Conservation (phyloP, 2,329 filamentous ascomycete genomes). For the Penicillium griseofulvum region DNA sequence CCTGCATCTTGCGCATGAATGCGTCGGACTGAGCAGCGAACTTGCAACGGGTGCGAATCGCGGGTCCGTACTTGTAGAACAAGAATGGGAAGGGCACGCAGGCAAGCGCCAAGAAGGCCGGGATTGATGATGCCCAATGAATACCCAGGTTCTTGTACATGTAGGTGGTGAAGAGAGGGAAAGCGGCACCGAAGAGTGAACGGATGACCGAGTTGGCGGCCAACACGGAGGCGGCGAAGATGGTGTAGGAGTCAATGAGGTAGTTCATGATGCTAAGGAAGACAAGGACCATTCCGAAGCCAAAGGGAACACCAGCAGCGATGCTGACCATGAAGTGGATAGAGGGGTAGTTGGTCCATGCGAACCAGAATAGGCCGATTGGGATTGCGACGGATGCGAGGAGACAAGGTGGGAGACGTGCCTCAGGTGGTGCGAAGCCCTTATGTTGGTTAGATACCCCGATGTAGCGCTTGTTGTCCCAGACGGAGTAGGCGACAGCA, state of each 20-base stretch:
- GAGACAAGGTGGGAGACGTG: conserved; percentile 28
- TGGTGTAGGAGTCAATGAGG: conserved; percentile 28
- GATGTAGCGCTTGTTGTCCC: conserved; percentile 29
- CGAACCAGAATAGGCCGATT: conserved; percentile 33
- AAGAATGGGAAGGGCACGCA: conserved; percentile 29
- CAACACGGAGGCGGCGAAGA: conserved; percentile 27
- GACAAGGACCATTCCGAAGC: conserved; percentile 27
- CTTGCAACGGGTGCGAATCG: conserved; percentile 25
- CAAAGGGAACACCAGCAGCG: conserved; percentile 25
- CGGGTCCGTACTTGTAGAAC: conserved; percentile 28
- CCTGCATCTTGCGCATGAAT: conserved; percentile 38
- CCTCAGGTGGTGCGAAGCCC: conserved; percentile 28
- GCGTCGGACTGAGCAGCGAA: conserved; percentile 32
- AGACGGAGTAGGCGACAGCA: conserved; percentile 24
- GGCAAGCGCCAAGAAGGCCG: conserved; percentile 26
- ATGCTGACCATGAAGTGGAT: conserved; percentile 28
- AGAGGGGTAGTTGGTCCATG: conserved; percentile 31
- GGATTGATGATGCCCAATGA: conserved; percentile 27
- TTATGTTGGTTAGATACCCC: conserved; percentile 15
- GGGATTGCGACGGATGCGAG: conserved; percentile 27
- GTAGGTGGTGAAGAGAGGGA: conserved; percentile 29
- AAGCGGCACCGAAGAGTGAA: conserved; percentile 27
- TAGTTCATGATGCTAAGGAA: conserved; percentile 30
- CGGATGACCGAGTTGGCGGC: conserved; percentile 27
- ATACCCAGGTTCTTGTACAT: conserved; percentile 28